Percentiles rank a stretch among this genome's conserved stretches.
These are phyloP conservation scores for Rhynchosporium secalis DNA, from an alignment of 2,329 filamentous ascomycete genomes.

Conservation along the genomic window DNA sequence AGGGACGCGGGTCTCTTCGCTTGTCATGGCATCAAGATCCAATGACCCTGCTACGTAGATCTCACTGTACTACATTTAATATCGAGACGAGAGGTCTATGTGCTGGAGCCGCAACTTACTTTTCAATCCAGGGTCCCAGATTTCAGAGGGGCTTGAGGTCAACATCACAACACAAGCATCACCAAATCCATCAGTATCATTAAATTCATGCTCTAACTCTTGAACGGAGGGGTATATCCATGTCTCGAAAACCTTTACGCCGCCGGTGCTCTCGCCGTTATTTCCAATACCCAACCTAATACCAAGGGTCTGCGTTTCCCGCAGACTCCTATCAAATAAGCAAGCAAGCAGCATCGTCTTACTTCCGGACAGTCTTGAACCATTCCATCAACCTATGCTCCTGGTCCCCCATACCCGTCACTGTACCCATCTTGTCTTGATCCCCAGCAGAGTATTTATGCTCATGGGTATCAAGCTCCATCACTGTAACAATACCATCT, in stretches of 20 bases:
- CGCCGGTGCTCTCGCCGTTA: not conserved
- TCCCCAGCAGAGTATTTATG: too few species aligned
- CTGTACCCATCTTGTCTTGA: not conserved
- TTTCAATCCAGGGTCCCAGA: too few species aligned
- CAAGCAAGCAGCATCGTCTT: not conserved
- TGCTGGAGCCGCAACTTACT: too few species aligned
- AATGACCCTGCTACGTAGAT: too few species aligned
- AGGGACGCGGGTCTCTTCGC: too few species aligned
- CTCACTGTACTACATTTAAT: too few species aligned
- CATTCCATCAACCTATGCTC: constrained; percentile 7
- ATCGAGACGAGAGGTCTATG: too few species aligned
- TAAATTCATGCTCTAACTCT: not conserved
- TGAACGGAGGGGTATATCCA: not conserved
- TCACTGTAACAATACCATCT: too few species aligned
- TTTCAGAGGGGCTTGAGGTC: not conserved
- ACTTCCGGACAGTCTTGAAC: constrained; percentile 5
- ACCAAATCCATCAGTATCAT: not conserved
- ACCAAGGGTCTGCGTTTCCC: not conserved
- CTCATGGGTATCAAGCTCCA: too few species aligned
- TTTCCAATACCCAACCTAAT: not conserved
- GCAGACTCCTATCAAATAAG: not conserved
- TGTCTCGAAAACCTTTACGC: constrained; percentile 1
- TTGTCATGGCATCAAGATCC: too few species aligned
- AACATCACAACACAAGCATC: not conserved
- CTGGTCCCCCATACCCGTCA: not conserved